These are phyloP conservation scores for Fallopia convolvulus DNA, from an alignment of 148 eudicot genomes.

Conservation along the genomic window DNA sequence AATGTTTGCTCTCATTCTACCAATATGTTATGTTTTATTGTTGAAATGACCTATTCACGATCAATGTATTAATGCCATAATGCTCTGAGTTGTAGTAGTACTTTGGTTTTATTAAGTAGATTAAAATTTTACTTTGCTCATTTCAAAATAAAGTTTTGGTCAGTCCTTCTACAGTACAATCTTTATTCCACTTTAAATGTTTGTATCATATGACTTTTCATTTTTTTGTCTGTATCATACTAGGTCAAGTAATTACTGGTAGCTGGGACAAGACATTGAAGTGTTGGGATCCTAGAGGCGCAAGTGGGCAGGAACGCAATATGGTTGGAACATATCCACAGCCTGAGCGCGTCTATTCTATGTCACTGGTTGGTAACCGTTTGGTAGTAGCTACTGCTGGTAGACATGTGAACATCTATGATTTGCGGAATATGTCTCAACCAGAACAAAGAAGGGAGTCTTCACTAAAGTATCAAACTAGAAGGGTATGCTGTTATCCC, in stretches of 20 bases:
- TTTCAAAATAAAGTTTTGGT: neutral
- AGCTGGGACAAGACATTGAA: constrained; percentile 96
- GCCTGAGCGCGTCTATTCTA: constrained; percentile 94
- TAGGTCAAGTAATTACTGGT: constrained; percentile 92
- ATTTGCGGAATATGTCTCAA: constrained; percentile 89
- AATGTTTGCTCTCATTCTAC: too few relatives aligned
- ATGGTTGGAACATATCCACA: constrained; percentile 85
- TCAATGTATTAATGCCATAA: neutral
- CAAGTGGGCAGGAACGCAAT: constrained; percentile 79
- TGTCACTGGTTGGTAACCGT: constrained; percentile 79
- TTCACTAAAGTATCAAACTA: constrained; percentile 86
- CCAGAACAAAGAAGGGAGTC: constrained; percentile 95
- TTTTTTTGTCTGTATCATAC: constrained; percentile 8
- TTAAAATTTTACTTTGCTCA: neutral
- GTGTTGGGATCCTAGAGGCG: constrained; percentile 99
- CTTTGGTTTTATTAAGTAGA: neutral
- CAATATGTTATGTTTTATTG: neutral
- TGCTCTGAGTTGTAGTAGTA: neutral
- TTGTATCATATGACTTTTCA: neutral
- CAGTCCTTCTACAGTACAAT: neutral
- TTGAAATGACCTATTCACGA: neutral
- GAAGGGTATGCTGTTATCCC: constrained; percentile 93
- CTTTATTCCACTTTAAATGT: neutral
- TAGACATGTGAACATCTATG: constrained; percentile 91
- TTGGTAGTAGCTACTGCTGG: constrained; percentile 93